phyloP scores from a whole-genome alignment of 2,329 filamentous ascomycete species.

The Microdochium paspali region DNA sequence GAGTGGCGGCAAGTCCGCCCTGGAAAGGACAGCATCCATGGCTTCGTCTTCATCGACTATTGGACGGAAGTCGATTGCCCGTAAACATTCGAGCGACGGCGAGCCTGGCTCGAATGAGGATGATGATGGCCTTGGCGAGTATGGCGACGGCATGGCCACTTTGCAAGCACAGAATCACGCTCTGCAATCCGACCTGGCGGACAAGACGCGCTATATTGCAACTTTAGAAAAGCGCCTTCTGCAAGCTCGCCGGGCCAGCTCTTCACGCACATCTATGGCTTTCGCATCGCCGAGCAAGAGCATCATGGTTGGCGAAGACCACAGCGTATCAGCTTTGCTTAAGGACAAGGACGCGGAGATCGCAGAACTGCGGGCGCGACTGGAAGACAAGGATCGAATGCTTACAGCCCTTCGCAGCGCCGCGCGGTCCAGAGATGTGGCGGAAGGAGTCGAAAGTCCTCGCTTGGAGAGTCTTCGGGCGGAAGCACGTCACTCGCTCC shows the following conservation, averaged over 20 bases:
- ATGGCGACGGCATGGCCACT: conserved; percentile 77
- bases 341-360: conserved; percentile 92
- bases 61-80: conserved; percentile 40
- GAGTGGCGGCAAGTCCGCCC: conserved; percentile 41
- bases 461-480: conserved; percentile 1
- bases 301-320: conserved; percentile 68
- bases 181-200: conserved; percentile 88
- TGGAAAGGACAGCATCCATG: conserved; percentile 59
- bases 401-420: conserved; percentile 76
- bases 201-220: conserved; percentile 93
- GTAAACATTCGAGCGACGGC: conserved; percentile 32
- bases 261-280: conserved; percentile 74
- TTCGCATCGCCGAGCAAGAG: conserved; percentile 51
- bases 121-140: conserved; percentile 69
- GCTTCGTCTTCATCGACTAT: conserved; percentile 54
- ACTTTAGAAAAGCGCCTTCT: conserved; percentile 87
- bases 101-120: conserved; percentile 39
- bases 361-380: conserved; percentile 72
- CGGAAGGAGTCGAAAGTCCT: conserved; percentile 40
- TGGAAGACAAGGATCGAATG: conserved; percentile 96
- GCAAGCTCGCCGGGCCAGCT: conserved; percentile 82
- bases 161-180: conserved; percentile 78
- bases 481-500: conserved; percentile 17
- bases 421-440: conserved; percentile 75
- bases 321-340: conserved; percentile 61